Conservation (phyloP, 2,329 filamentous ascomycete genomes). For the Scleromitrula shiraiana region DNA sequence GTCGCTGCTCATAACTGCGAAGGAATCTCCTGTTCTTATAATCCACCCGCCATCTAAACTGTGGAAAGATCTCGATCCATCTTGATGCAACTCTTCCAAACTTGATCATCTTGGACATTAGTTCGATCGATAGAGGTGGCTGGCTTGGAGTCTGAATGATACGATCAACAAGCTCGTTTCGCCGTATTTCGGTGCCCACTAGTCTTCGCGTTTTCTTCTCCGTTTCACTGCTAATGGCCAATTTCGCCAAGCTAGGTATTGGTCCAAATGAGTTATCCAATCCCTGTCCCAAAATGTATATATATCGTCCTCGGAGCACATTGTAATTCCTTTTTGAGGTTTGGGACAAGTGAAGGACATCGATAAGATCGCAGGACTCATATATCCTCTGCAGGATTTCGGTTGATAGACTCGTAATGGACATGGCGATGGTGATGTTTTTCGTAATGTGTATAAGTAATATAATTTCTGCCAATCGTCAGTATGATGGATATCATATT, state of each 20-base stretch:
- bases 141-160: slow-evolving; percentile 17
- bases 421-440: slow-evolving; percentile 17
- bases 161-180: slow-evolving; percentile 20
- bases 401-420: slow-evolving; percentile 25
- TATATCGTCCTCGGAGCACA: slow-evolving; percentile 22
- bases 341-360: slow-evolving; percentile 25
- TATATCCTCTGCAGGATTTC: slow-evolving; percentile 28
- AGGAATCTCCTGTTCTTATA: slow-evolving; percentile 27
- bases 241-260: slow-evolving; percentile 23
- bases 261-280: slow-evolving; percentile 26
- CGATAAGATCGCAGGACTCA: slow-evolving; percentile 23
- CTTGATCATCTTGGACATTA: slow-evolving; percentile 26
- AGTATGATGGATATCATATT: too few relatives aligned
- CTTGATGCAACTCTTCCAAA: slow-evolving; percentile 25
- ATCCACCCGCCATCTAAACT: slow-evolving; percentile 26
- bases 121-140: slow-evolving; percentile 22
- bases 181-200: slow-evolving; percentile 26
- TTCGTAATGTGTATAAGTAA: neutral
- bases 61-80: slow-evolving; percentile 28
- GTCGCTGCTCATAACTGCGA: slow-evolving; percentile 20
- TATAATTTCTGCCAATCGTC: slow-evolving; percentile 9
- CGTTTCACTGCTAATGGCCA: slow-evolving; percentile 24
- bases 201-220: slow-evolving; percentile 21
- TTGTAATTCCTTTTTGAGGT: slow-evolving; percentile 23
- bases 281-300: slow-evolving; percentile 20